Percentiles rank a stretch among this genome's conserved stretches.
These are phyloP conservation scores for Plasmodium gaboni DNA, from an alignment of 169 alveolate species.

Conservation along the genomic window DNA sequence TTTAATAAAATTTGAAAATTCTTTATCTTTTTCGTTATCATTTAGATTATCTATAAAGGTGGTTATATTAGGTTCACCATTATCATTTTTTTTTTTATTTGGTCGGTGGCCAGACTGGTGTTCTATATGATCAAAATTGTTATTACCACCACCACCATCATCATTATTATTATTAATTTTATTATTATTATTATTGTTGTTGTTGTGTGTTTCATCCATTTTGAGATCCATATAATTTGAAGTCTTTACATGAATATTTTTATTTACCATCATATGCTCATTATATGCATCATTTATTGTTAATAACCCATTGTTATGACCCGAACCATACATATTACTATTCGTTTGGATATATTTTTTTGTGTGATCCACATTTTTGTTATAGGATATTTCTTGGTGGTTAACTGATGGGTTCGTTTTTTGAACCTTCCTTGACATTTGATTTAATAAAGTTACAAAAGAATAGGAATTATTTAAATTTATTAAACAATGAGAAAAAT, in stretches of 20 bases:
- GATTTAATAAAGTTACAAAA: slow-evolving; percentile 27
- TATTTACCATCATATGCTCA: not conserved
- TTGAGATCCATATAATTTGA: no score
- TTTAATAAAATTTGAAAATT: slow-evolving; percentile 42
- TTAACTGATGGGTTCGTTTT: not conserved
- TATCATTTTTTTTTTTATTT: not conserved
- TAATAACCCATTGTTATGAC: not conserved
- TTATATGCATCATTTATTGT: not conserved
- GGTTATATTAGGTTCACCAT: not conserved
- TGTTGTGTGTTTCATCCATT: no score
- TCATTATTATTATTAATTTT: not conserved
- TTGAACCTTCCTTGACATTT: slow-evolving; percentile 6
- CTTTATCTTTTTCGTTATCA: slow-evolving; percentile 10
- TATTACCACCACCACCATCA: not conserved
- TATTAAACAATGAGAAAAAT: slow-evolving; percentile 24
- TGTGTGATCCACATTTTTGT: not conserved
- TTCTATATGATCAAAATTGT: not conserved
- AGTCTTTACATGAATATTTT: no score
- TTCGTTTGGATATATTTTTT: not conserved
- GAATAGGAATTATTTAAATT: slow-evolving; percentile 35
- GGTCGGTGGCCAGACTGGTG: not conserved
- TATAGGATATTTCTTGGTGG: not conserved
- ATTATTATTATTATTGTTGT: no score
- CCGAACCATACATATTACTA: not conserved
- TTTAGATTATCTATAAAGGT: slow-evolving; percentile 6